phyloP scores from a whole-genome alignment of 495 filamentous ascomycete genomes.

The Lasiosphaeria ovina region DNA sequence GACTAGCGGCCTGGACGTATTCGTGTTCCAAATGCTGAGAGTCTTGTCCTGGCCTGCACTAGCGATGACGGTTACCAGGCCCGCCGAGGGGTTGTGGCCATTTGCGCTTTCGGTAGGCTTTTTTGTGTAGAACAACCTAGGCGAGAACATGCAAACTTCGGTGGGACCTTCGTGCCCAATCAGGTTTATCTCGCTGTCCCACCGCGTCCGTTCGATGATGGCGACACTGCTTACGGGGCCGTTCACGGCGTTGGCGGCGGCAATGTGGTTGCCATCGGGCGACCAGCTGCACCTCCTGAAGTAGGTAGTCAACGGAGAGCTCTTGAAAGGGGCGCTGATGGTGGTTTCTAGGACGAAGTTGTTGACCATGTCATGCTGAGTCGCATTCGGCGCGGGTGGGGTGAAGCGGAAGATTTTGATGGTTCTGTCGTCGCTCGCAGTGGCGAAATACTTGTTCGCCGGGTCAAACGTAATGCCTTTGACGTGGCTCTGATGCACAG shows the following conservation, averaged over 20 bases:
- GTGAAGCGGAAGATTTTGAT: conserved; percentile 97
- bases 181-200: conserved; percentile 96
- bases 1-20: conserved; percentile 82
- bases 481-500: conserved; percentile 91
- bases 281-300: conserved; percentile 97
- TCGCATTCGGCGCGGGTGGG: conserved; percentile 86
- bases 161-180: conserved; percentile 96
- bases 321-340: conserved; percentile 78
- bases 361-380: conserved; percentile 86
- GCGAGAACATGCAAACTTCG: conserved; percentile 96
- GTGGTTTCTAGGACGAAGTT: conserved; percentile 91
- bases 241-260: conserved; percentile 94
- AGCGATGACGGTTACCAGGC: conserved; percentile 88
- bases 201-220: conserved; percentile 86
- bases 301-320: conserved; percentile 92
- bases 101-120: conserved; percentile 51
- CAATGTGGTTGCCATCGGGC: conserved; percentile 94
- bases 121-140: conserved; percentile 75
- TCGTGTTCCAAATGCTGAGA: conserved; percentile 95
- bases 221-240: conserved; percentile 96
- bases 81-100: conserved; percentile 21
- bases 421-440: conserved; percentile 91
- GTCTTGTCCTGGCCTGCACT: conserved; percentile 96
- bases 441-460: conserved; percentile 98
- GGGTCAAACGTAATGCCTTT: conserved; percentile 98